Percentiles rank a stretch among this genome's conserved stretches.
These are phyloP conservation scores for Striga asiatica DNA, from an alignment of 257 asterid genomes.

Conservation along the genomic window DNA sequence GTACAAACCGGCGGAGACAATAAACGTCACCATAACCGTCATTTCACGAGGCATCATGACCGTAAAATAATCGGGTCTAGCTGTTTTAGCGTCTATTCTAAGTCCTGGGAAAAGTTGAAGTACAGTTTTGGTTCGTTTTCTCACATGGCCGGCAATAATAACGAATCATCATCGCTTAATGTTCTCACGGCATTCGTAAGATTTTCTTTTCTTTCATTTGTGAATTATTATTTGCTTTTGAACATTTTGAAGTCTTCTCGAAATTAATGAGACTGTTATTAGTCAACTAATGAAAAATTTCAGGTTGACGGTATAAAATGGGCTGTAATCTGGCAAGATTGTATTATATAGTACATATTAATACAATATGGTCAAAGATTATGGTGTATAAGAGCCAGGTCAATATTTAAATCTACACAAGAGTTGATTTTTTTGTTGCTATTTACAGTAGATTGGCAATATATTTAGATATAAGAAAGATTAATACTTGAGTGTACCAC, in stretches of 20 bases:
- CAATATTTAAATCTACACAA: no score
- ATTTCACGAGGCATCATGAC: neutral
- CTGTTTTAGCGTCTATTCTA: neutral
- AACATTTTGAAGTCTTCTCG: no score
- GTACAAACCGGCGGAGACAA: neutral
- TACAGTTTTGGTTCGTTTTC: constrained; percentile 13
- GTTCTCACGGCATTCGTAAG: constrained; percentile 29
- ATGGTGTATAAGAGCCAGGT: neutral
- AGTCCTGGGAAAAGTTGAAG: constrained; percentile 21
- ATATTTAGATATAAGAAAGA: neutral
- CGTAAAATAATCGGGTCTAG: neutral
- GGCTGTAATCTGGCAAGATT: no score
- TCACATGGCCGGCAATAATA: constrained; percentile 22
- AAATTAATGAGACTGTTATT: no score
- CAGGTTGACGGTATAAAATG: no score
- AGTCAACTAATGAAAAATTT: no score
- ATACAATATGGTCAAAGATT: neutral
- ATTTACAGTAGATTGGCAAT: neutral
- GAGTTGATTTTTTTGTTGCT: neutral
- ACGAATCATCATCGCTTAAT: neutral
- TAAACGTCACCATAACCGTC: neutral
- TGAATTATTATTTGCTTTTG: no score
- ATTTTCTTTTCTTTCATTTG: neutral
- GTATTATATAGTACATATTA: no score
- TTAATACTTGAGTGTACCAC: neutral